Base-by-base conservation (phyloP, 176 grass and related monocot species). In the Calamus simplicifolius region DNA sequence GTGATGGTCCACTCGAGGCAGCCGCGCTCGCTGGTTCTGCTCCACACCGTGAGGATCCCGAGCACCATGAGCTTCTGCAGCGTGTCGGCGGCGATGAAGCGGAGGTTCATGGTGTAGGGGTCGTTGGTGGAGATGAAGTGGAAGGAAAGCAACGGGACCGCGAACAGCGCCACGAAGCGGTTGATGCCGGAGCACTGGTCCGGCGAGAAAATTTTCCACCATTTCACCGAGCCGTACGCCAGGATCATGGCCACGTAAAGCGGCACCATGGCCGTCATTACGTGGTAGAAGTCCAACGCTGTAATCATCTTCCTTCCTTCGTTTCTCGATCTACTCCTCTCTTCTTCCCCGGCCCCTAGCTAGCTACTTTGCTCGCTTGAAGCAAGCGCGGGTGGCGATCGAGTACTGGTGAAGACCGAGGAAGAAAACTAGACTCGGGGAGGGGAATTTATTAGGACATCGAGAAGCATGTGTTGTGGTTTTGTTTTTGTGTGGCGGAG, bases 121-220 rank as follows among this genome's bases (percentile, higher is more conserved):
- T 98, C 58, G 73, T 98, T 98, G 63, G 73, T 61, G 60, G 94
- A 98, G 88, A 98, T 98, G 75, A 98, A 98, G 70, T 98, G 94
- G 84, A 98, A 98, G 5, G 94, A 98, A 4, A 98, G 94, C 6
- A 98, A 79, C 54, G 94, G 94, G 16, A 98, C 94, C 2, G 94
- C 94, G 69, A 98, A 98, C 18, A 98, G 94, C 58, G 94, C 94
- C 3, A 98, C 94, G 70, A 98, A 98, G 28, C 94, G 88, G 85
- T 98, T 98, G 75, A 98, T 98, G 19, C 94, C 94, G 0, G 94
- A 98, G 84, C 94, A 98, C 85, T 98, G 94, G 67, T 93, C 94
- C 1, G 94, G 94, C 4, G 88, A 81, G 81, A 98, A 98, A 70
- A 98, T 98, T 56, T 81, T 81, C 94, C 94, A 98, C 94, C 94